Percentiles rank a stretch among this genome's conserved stretches.
Conservation (phyloP, 139 green algal species). For the Raphidocelis subcapitata region DNA sequence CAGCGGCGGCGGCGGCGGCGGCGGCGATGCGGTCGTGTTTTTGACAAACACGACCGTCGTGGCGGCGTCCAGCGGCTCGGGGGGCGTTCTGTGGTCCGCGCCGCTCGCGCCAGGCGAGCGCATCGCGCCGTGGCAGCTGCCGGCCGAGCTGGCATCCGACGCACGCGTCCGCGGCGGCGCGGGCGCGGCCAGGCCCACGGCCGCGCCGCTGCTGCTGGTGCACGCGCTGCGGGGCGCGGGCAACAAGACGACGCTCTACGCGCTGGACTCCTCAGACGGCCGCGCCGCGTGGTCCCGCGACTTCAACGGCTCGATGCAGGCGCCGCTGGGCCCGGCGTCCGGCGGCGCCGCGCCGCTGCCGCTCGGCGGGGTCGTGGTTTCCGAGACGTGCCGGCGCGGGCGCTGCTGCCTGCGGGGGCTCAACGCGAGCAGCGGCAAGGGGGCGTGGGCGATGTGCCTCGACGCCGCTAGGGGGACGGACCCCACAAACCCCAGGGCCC, state of each 20-base stretch:
- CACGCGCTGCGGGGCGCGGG: not conserved
- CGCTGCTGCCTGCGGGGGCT: constrained; percentile 24
- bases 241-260: constrained; percentile 15
- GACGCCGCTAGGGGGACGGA: constrained; percentile 8
- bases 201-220: constrained; percentile 5
- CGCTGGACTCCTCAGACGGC: not conserved
- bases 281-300: constrained; percentile 1
- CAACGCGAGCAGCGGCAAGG: constrained; percentile 17
- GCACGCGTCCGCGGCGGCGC: not conserved
- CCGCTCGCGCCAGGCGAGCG: not conserved
- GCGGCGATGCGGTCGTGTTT: not conserved
- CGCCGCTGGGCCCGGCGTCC: not conserved
- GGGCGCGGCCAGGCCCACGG: too few relatives aligned
- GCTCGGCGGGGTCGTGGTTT: not conserved
- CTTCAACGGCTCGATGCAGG: constrained; percentile 16
- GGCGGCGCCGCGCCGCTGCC: not conserved
- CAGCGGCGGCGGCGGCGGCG: too few relatives aligned
- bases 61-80: not conserved
- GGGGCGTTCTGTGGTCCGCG: not conserved
- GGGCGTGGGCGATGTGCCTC: constrained; percentile 23
- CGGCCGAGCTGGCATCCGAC: not conserved
- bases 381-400: constrained; percentile 10
- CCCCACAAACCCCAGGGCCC: constrained; percentile 20
- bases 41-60: not conserved
- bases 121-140: not conserved